phyloP scores from a whole-genome alignment of 2,329 filamentous ascomycete genomes.

The Colletotrichum sublineola region DNA sequence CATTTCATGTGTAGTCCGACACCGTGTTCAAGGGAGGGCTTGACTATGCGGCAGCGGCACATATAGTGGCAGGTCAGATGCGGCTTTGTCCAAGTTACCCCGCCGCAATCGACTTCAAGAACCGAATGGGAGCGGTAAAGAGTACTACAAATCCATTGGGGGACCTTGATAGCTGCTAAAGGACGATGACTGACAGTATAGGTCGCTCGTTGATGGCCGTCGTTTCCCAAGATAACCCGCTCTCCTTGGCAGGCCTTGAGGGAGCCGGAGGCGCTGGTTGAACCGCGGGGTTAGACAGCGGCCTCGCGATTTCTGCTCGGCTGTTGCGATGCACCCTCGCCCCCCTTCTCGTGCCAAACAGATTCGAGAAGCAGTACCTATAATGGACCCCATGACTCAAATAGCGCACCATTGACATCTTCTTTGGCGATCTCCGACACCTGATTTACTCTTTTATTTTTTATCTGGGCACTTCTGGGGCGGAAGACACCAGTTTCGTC shows the following conservation, averaged over 20 bases:
- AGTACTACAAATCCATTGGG: not conserved
- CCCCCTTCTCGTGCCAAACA: not conserved
- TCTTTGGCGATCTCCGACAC: slow-evolving; percentile 10
- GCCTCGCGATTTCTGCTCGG: not conserved
- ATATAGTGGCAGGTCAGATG: not conserved
- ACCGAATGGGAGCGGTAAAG: not conserved
- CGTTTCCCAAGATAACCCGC: not conserved
- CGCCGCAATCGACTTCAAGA: not conserved
- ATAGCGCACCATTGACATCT: slow-evolving; percentile 3
- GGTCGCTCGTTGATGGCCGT: not conserved
- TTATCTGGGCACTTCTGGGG: slow-evolving; percentile 28
- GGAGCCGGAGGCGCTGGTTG: not conserved
- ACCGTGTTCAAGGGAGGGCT: not conserved
- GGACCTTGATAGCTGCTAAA: slow-evolving; percentile 3
- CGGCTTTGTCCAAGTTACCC: not conserved
- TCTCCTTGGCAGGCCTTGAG: not conserved
- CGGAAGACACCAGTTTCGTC: slow-evolving; percentile 27
- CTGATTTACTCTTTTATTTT: slow-evolving; percentile 5
- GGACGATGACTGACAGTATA: not conserved
- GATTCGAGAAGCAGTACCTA: not conserved
- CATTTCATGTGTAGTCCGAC: not conserved
- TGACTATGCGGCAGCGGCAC: not conserved
- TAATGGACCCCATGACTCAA: slow-evolving; percentile 10
- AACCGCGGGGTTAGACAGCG: not conserved
- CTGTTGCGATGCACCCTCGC: slow-evolving; percentile 1